phyloP scores from a whole-genome alignment of 1,139 yeast species.

The Nematodospora anomalae region DNA sequence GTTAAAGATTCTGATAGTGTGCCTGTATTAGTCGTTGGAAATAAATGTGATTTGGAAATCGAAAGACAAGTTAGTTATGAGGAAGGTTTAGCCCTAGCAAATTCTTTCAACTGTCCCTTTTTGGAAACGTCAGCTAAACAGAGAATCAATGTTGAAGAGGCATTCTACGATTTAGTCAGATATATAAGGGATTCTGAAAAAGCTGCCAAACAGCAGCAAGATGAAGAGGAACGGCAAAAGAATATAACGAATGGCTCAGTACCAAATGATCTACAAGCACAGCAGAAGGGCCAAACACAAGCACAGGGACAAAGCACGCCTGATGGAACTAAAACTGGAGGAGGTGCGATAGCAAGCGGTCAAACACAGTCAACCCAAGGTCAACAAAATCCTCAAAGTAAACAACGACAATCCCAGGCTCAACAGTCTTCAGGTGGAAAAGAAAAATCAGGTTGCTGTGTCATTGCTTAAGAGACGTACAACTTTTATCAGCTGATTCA shows the following conservation, averaged over 20 bases:
- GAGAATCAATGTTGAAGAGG: constrained; percentile 90
- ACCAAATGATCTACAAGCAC: background rate
- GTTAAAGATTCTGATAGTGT: constrained; percentile 79
- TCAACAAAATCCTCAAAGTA: constrained; percentile 11
- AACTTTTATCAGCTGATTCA: too few species aligned
- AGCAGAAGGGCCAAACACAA: constrained; percentile 6
- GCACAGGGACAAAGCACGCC: background rate
- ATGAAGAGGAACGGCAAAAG: constrained; percentile 7
- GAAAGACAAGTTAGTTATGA: constrained; percentile 82
- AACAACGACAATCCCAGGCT: constrained; percentile 6
- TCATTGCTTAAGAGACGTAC: constrained; percentile 43
- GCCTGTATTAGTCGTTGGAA: constrained; percentile 75
- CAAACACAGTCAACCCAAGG: constrained; percentile 9
- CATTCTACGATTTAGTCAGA: constrained; percentile 76
- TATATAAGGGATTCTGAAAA: constrained; percentile 39
- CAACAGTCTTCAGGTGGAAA: constrained; percentile 27
- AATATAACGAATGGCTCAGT: background rate
- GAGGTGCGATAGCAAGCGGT: constrained; percentile 1
- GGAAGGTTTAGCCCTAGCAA: constrained; percentile 79
- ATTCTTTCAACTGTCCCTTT: constrained; percentile 73
- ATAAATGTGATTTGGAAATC: constrained; percentile 57
- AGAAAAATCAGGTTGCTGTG: constrained; percentile 48
- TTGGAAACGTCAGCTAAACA: constrained; percentile 94
- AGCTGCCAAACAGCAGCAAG: constrained; percentile 3
- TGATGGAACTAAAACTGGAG: constrained; percentile 7